Conservation (phyloP, 805 yeast species). For the Saturnispora sanitii region DNA sequence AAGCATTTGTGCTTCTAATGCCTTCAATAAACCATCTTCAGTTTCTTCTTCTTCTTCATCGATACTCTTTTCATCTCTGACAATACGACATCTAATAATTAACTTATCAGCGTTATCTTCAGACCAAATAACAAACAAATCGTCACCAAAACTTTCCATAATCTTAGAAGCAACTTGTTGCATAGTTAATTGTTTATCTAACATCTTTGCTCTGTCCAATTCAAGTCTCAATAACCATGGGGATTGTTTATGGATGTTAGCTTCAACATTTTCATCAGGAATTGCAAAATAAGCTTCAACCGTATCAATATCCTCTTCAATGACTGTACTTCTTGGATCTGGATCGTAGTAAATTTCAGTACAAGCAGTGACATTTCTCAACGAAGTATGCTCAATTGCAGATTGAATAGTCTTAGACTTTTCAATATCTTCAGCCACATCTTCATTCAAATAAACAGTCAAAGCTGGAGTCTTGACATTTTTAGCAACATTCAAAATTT, state of each 20-base stretch:
- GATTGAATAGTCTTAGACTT: slow-evolving; percentile 92
- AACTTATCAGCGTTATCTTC: slow-evolving; percentile 97
- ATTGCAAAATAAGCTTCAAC: slow-evolving; percentile 95
- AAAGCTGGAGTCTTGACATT: slow-evolving; percentile 99
- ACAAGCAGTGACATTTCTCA: slow-evolving; percentile 91
- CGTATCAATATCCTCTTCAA: slow-evolving; percentile 93
- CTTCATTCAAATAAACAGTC: slow-evolving; percentile 82
- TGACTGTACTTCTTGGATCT: slow-evolving; percentile 94
- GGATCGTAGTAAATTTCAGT: slow-evolving; percentile 97
- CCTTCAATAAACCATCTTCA: slow-evolving; percentile 92
- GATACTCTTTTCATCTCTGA: slow-evolving; percentile 86
- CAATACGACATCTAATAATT: slow-evolving; percentile 95
- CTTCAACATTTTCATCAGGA: slow-evolving; percentile 96
- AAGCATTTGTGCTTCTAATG: slow-evolving; percentile 92
- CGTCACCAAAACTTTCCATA: slow-evolving; percentile 86
- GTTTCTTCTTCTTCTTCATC: slow-evolving; percentile 94
- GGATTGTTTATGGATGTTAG: slow-evolving; percentile 85
- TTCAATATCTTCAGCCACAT: slow-evolving; percentile 79
- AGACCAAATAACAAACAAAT: slow-evolving; percentile 95
- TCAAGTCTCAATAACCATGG: slow-evolving; percentile 97
- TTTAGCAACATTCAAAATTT: slow-evolving; percentile 95
- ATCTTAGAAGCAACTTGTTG: slow-evolving; percentile 96
- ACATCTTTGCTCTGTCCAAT: slow-evolving; percentile 97
- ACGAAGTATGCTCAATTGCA: slow-evolving; percentile 92
- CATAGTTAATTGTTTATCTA: slow-evolving; percentile 96